A percentile compares a stretch with the other conserved stretches of the same genome.
Evolutionary conservation across 1,284 basidiomycete species (phyloP).

Genomic region (Psilocybe mexicana): DNA sequence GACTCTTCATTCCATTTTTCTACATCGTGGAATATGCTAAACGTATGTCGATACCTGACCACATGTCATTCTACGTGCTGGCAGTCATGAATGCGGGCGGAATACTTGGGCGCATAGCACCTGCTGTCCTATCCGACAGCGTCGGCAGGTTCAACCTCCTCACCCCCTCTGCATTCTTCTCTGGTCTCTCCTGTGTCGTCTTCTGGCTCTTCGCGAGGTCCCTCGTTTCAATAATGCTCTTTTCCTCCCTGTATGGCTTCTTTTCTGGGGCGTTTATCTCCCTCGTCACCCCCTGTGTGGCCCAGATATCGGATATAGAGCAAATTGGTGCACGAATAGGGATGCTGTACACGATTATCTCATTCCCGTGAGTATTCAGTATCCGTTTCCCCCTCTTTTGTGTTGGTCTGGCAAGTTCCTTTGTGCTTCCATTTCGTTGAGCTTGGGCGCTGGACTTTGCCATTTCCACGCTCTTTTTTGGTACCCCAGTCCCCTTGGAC

Average conservation of each 20-base stretch:
- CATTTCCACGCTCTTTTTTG: neutral
- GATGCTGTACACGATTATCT: slow-evolving; percentile 58
- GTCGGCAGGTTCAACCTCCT: slow-evolving; percentile 66
- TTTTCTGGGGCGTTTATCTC: slow-evolving; percentile 59
- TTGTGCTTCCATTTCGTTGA: neutral
- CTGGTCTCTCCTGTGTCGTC: slow-evolving; percentile 55
- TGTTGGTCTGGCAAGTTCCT: neutral
- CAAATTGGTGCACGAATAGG: slow-evolving; percentile 63
- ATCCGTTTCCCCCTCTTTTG: neutral
- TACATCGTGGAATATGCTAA: slow-evolving; percentile 59
- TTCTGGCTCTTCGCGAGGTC: slow-evolving; percentile 54
- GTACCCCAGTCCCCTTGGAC: neutral
- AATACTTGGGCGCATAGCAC: slow-evolving; percentile 60
- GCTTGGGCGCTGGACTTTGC: neutral
- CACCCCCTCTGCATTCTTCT: slow-evolving; percentile 56
- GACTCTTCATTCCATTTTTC: slow-evolving; percentile 65
- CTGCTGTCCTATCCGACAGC: slow-evolving; percentile 60
- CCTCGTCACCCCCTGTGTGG: slow-evolving; percentile 62
- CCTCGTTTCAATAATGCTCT: slow-evolving; percentile 46
- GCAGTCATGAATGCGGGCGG: slow-evolving; percentile 67
- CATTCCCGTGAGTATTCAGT: slow-evolving; percentile 57
- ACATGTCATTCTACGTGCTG: slow-evolving; percentile 51
- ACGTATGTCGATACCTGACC: slow-evolving; percentile 36
- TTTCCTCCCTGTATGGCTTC: slow-evolving; percentile 59
- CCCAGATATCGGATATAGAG: slow-evolving; percentile 56